phyloP scores from a whole-genome alignment of 2,329 filamentous ascomycete genomes.

The Arthrobotrys pseudoclavata region DNA sequence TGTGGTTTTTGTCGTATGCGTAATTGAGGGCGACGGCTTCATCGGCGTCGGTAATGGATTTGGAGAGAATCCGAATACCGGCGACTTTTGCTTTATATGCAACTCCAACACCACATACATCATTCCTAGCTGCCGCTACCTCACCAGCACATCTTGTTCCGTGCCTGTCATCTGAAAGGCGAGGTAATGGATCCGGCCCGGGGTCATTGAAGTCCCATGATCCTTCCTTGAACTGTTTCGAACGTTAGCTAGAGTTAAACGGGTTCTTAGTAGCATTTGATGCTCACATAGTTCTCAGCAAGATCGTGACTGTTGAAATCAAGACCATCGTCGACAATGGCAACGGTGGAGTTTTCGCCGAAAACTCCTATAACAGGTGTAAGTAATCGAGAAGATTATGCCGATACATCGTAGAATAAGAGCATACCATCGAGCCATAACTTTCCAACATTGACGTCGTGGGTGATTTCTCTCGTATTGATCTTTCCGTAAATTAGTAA shows the following conservation, averaged over 20 bases:
- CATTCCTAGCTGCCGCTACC: slow-evolving; percentile 89
- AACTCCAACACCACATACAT: slow-evolving; percentile 94
- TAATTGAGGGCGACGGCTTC: slow-evolving; percentile 95
- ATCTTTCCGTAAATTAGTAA: slow-evolving; percentile 66
- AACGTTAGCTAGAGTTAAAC: slow-evolving; percentile 27
- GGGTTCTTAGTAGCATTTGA: not conserved
- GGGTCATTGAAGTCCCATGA: slow-evolving; percentile 98
- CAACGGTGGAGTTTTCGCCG: slow-evolving; percentile 87
- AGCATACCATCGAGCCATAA: slow-evolving; percentile 83
- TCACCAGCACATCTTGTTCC: slow-evolving; percentile 96
- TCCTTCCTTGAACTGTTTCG: slow-evolving; percentile 80
- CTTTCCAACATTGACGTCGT: slow-evolving; percentile 96
- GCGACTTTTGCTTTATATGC: slow-evolving; percentile 92
- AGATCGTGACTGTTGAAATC: slow-evolving; percentile 96
- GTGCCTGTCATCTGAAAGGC: slow-evolving; percentile 86
- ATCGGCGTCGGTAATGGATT: slow-evolving; percentile 89
- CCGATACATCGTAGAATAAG: not conserved
- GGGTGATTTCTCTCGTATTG: slow-evolving; percentile 83
- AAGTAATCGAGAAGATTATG: not conserved
- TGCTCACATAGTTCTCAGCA: slow-evolving; percentile 78
- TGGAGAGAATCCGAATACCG: slow-evolving; percentile 89
- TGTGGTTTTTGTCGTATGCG: slow-evolving; percentile 89
- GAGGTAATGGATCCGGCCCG: slow-evolving; percentile 80
- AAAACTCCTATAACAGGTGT: slow-evolving; percentile 73
- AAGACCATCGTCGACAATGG: slow-evolving; percentile 94